These are phyloP conservation scores for Cladosporium oxysporum DNA, from an alignment of 2,329 filamentous ascomycete genomes.

Conservation along the genomic window DNA sequence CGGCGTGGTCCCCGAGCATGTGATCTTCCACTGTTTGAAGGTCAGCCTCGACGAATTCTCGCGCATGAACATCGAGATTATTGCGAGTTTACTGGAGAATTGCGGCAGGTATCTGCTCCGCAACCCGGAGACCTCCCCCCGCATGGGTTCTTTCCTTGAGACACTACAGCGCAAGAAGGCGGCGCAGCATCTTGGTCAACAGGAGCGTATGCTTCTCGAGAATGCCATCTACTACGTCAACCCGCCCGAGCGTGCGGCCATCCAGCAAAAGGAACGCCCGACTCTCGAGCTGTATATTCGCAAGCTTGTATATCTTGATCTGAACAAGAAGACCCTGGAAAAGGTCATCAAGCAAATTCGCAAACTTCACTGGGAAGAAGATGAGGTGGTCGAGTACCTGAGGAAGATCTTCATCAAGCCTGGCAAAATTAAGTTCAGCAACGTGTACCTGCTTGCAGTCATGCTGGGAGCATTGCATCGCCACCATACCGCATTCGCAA, in stretches of 20 bases:
- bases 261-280: constrained; percentile 93
- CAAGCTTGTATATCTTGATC: constrained; percentile 88
- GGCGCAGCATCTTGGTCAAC: constrained; percentile 90
- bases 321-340: constrained; percentile 91
- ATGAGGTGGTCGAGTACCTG: constrained; percentile 75
- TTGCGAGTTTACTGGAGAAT: constrained; percentile 93
- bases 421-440: constrained; percentile 95
- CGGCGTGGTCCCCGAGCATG: constrained; percentile 94
- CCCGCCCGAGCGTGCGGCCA: constrained; percentile 87
- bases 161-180: constrained; percentile 94
- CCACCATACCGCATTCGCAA: constrained; percentile 88
- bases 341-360: constrained; percentile 93
- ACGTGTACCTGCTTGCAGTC: constrained; percentile 89
- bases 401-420: constrained; percentile 95
- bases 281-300: constrained; percentile 91
- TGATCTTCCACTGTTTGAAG: constrained; percentile 98
- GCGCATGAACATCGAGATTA: constrained; percentile 98
- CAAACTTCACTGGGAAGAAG: constrained; percentile 95
- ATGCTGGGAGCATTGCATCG: constrained; percentile 85
- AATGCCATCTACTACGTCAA: constrained; percentile 98
- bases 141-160: constrained; percentile 92
- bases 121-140: constrained; percentile 86
- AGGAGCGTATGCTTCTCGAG: constrained; percentile 97
- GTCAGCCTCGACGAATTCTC: constrained; percentile 97
- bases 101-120: constrained; percentile 92